Conservation (phyloP, 106 monocot genomes). For the Vanilla planifolia region DNA sequence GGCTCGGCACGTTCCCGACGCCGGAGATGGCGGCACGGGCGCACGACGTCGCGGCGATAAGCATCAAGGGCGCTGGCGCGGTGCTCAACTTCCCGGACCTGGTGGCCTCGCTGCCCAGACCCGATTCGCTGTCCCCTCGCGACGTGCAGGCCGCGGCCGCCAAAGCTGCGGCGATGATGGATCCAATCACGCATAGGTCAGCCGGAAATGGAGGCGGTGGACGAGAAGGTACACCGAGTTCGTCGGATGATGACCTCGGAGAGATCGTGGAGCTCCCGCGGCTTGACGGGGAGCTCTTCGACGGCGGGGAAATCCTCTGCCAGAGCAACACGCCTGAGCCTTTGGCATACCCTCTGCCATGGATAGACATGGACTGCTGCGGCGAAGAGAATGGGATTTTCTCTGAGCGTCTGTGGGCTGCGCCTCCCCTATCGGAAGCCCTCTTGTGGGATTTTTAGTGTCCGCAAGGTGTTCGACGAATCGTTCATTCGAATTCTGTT, state of each 20-base stretch:
- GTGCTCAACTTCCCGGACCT: constrained; percentile 38
- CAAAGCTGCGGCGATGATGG: constrained; percentile 15
- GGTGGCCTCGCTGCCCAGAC: constrained; percentile 19
- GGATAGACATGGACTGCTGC: no score
- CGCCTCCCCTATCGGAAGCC: no score
- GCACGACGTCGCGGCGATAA: constrained; percentile 26
- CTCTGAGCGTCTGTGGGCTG: no score
- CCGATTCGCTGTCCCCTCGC: constrained; percentile 14
- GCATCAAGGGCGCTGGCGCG: constrained; percentile 27
- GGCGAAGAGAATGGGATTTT: no score
- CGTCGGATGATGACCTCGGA: constrained; percentile 17
- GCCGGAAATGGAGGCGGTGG: background rate
- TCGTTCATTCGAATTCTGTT: no score
- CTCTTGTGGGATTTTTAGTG: no score
- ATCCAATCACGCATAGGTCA: background rate
- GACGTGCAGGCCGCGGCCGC: constrained; percentile 34
- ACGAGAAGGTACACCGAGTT: background rate
- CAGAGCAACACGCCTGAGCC: no score
- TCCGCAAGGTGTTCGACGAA: no score
- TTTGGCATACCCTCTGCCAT: no score
- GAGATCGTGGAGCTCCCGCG: constrained; percentile 30
- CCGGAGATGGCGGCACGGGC: constrained; percentile 36
- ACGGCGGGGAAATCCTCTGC: constrained; percentile 10
- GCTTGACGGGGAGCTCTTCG: constrained; percentile 11
- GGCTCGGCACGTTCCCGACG: constrained; percentile 28